A percentile compares a stretch with the other conserved stretches of the same genome.
phyloP scores from a whole-genome alignment of 2,329 filamentous ascomycete species.

The Teratosphaeria epicoccoides region DNA sequence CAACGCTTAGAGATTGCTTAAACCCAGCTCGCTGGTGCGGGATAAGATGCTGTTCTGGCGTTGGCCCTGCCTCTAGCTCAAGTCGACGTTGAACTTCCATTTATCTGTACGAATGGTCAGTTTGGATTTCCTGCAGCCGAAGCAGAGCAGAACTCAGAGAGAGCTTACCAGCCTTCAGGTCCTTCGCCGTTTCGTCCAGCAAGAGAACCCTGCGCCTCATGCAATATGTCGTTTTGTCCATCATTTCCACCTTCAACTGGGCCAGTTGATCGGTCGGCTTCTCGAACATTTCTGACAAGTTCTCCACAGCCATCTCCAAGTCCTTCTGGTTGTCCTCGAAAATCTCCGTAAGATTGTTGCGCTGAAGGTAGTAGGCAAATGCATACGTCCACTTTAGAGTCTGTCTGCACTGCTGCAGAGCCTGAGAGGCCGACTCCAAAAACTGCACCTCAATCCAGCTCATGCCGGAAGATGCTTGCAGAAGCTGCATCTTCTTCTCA shows the following conservation, averaged over 20 bases:
- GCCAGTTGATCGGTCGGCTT: constrained; percentile 83
- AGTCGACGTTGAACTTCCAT: constrained; percentile 1
- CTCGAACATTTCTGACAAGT: constrained; percentile 97
- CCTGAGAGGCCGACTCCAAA: constrained; percentile 82
- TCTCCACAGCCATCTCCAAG: constrained; percentile 92
- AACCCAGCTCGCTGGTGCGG: background rate
- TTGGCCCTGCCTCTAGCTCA: background rate
- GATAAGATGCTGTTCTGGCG: background rate
- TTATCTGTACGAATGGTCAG: background rate
- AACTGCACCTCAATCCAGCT: constrained; percentile 99
- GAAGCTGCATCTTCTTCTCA: constrained; percentile 96
- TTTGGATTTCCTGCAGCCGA: background rate
- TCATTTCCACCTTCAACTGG: constrained; percentile 86
- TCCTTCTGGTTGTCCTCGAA: constrained; percentile 99
- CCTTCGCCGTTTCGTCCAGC: constrained; percentile 84
- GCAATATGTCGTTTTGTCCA: constrained; percentile 97
- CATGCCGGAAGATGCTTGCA: constrained; percentile 88
- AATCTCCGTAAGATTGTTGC: constrained; percentile 92
- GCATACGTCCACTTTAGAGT: constrained; percentile 99
- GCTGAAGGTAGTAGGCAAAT: constrained; percentile 92
- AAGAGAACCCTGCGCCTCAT: constrained; percentile 84
- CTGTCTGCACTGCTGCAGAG: constrained; percentile 91
- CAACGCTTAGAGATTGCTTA: background rate
- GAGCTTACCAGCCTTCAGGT: constrained; percentile 71
- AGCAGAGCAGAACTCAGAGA: background rate